Conservation (phyloP, 106 monocot genomes). For the Agapanthus africanus region DNA sequence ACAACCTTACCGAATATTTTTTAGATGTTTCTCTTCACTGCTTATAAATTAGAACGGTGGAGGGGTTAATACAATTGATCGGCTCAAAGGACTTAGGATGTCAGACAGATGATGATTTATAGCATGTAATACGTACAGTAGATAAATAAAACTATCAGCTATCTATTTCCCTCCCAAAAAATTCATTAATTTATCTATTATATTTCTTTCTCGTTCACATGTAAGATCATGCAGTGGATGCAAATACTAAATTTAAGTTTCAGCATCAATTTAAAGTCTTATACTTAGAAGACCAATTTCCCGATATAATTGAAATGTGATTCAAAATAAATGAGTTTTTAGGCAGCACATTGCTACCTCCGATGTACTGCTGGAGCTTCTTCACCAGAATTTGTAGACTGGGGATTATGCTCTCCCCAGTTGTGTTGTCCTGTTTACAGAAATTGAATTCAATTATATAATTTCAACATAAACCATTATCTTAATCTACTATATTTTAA, state of each 20-base stretch:
- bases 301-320: not conserved
- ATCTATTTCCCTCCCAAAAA: not conserved
- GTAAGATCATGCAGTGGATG: not conserved
- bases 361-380: not conserved
- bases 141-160: not conserved
- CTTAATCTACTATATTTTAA: not conserved
- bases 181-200: not conserved
- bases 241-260: not conserved
- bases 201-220: not conserved
- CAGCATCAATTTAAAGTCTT: not conserved
- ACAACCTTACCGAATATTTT: too few relatives aligned
- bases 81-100: too few relatives aligned
- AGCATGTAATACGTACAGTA: too few relatives aligned
- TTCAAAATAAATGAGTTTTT: not conserved
- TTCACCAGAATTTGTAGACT: not conserved
- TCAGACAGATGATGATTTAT: too few relatives aligned
- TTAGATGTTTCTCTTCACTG: too few relatives aligned
- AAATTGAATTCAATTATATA: not conserved
- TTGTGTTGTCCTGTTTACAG: slow-evolving; percentile 24
- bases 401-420: slow-evolving; percentile 15
- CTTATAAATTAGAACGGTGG: too few relatives aligned
- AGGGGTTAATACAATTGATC: too few relatives aligned
- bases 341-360: slow-evolving; percentile 20
- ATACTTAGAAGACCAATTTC: not conserved
- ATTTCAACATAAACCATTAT: not conserved